These are phyloP conservation scores for Bisporella sp. DNA, from an alignment of 2,329 filamentous ascomycete species.

Conservation along the genomic window DNA sequence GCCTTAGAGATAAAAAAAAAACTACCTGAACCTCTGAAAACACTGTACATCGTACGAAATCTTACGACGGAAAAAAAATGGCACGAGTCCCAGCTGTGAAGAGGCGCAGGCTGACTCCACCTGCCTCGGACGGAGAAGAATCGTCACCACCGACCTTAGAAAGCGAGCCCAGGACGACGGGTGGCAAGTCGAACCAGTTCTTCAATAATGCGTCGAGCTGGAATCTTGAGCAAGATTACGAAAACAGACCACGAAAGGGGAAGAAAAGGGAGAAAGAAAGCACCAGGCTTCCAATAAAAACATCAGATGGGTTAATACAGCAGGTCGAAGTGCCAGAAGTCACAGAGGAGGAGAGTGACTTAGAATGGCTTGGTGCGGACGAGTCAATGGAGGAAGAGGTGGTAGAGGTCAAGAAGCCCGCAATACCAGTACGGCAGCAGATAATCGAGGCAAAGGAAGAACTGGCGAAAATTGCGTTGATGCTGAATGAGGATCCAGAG, in stretches of 20 bases:
- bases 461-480: constrained; percentile 70
- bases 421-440: constrained; percentile 69
- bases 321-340: constrained; percentile 44
- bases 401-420: constrained; percentile 46
- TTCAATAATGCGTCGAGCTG: constrained; percentile 72
- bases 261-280: constrained; percentile 65
- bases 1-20: constrained; percentile 4
- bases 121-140: constrained; percentile 39
- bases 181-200: constrained; percentile 37
- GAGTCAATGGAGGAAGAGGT: constrained; percentile 41
- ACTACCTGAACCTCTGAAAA: not conserved
- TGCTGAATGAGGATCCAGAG: constrained; percentile 88
- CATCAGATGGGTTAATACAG: constrained; percentile 66
- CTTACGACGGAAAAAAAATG: constrained; percentile 17
- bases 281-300: constrained; percentile 80
- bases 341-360: constrained; percentile 54
- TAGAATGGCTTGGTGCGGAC: constrained; percentile 54
- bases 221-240: constrained; percentile 90
- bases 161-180: constrained; percentile 16
- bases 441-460: constrained; percentile 88
- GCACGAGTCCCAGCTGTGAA: constrained; percentile 35
- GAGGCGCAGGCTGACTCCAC: constrained; percentile 51
- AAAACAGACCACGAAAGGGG: constrained; percentile 67
- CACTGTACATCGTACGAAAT: constrained; percentile 4
- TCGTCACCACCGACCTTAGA: constrained; percentile 26